Conservation (phyloP, 2,329 filamentous ascomycete genomes). For the Trichoderma koningii region DNA sequence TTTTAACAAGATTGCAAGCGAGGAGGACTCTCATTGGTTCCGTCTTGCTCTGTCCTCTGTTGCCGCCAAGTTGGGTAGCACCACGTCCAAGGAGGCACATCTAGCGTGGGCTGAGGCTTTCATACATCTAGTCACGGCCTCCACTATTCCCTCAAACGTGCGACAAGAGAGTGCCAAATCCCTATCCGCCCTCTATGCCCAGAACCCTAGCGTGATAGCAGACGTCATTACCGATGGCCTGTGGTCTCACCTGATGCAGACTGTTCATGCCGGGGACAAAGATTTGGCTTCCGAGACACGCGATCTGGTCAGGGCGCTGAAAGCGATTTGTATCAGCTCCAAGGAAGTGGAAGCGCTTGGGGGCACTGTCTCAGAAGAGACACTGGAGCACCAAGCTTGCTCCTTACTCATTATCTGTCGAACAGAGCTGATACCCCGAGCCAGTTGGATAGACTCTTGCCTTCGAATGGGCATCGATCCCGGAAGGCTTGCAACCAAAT, state of each 20-base stretch:
- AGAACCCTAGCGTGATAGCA: slow-evolving; percentile 60
- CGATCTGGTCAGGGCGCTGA: slow-evolving; percentile 63
- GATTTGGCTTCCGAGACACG: slow-evolving; percentile 70
- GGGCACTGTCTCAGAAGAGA: slow-evolving; percentile 47
- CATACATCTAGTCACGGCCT: slow-evolving; percentile 73
- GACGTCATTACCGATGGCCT: slow-evolving; percentile 69
- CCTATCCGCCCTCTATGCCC: slow-evolving; percentile 66
- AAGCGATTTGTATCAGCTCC: slow-evolving; percentile 63
- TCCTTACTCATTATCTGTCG: slow-evolving; percentile 77
- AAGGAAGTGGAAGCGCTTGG: slow-evolving; percentile 52
- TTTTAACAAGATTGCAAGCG: slow-evolving; percentile 74
- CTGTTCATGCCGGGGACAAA: slow-evolving; percentile 68
- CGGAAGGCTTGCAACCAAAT: slow-evolving; percentile 69
- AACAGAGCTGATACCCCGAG: slow-evolving; percentile 72
- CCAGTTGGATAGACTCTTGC: slow-evolving; percentile 88
- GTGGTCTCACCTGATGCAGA: slow-evolving; percentile 74
- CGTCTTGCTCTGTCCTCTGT: slow-evolving; percentile 68
- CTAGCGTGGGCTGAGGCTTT: slow-evolving; percentile 81
- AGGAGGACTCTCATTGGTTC: slow-evolving; percentile 80
- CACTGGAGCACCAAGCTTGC: slow-evolving; percentile 71
- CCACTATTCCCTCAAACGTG: slow-evolving; percentile 60
- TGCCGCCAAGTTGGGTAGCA: slow-evolving; percentile 55
- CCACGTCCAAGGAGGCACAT: slow-evolving; percentile 52
- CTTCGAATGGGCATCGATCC: slow-evolving; percentile 81
- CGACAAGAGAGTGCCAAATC: slow-evolving; percentile 63